These are phyloP conservation scores for Irineochytrium annulatum DNA, from an alignment of 192 early-diverging fungal species.

Conservation along the genomic window DNA sequence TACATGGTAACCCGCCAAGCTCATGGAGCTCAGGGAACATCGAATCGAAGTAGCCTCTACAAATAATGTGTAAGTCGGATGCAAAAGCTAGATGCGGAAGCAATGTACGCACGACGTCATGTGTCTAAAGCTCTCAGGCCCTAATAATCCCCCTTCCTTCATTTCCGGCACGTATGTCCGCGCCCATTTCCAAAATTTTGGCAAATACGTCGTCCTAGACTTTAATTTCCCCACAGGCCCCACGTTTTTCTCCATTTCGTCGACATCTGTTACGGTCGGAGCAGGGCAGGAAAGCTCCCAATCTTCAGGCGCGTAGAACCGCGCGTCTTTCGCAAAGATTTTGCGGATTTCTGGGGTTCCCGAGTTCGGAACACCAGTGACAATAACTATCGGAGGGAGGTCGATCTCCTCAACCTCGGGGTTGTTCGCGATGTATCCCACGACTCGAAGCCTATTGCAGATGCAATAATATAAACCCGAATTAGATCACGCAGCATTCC, in stretches of 20 bases:
- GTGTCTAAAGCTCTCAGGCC: background rate
- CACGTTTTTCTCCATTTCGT: no score
- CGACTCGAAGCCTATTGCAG: background rate
- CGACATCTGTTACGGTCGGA: no score
- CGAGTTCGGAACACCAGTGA: background rate
- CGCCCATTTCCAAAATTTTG: slow-evolving; percentile 1
- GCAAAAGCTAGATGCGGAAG: background rate
- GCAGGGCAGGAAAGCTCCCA: no score
- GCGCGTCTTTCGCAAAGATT: background rate
- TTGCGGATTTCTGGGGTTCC: background rate
- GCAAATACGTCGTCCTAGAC: no score
- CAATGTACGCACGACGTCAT: background rate
- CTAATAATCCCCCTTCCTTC: background rate
- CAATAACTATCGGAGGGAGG: background rate
- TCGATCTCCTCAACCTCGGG: background rate
- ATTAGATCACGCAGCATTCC: background rate
- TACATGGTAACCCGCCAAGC: background rate
- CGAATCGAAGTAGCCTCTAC: background rate
- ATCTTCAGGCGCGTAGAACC: background rate
- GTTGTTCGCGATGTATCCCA: background rate
- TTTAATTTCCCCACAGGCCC: no score
- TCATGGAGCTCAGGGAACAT: slow-evolving; percentile 2
- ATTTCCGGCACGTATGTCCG: background rate
- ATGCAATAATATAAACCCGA: background rate
- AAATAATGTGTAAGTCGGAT: background rate